Evolutionary conservation across 129 eudicot species (phyloP).

Genomic region (Flaveria linearis): DNA sequence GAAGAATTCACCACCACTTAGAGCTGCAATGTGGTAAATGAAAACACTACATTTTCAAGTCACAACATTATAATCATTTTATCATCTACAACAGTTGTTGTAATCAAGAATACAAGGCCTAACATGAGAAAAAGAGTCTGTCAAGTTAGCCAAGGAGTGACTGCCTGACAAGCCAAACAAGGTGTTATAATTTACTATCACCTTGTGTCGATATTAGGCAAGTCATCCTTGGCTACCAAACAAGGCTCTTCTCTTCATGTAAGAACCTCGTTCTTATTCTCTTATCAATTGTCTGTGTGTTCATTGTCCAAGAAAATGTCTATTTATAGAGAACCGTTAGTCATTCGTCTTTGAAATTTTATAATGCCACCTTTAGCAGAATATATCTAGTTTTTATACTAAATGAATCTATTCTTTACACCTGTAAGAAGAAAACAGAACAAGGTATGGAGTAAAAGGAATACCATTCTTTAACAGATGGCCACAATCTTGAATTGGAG

Average conservation of each 20-base stretch:
- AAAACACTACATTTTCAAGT: neutral
- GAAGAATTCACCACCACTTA: neutral
- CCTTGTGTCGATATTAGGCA: constrained; percentile 30
- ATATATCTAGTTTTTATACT: constrained; percentile 10
- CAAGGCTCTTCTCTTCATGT: constrained; percentile 34
- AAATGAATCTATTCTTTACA: constrained; percentile 28
- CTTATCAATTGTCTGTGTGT: neutral
- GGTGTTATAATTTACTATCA: constrained; percentile 4
- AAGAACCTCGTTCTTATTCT: constrained; percentile 16
- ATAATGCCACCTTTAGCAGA: constrained; percentile 5
- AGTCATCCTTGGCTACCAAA: constrained; percentile 43
- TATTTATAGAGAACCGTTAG: constrained; percentile 18
- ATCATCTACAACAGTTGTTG: too few species aligned
- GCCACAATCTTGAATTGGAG: constrained; percentile 18
- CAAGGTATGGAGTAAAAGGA: constrained; percentile 1
- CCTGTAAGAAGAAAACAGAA: neutral
- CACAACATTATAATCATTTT: neutral
- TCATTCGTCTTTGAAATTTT: constrained; percentile 1
- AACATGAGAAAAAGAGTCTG: constrained; percentile 36
- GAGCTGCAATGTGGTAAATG: constrained; percentile 1
- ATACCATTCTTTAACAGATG: constrained; percentile 17
- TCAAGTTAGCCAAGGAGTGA: constrained; percentile 33
- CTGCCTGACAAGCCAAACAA: constrained; percentile 24
- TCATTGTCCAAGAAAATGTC: neutral
- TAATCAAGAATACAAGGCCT: constrained; percentile 22